Conservation (phyloP, 345 rosid genomes). For the Brassica carinata region DNA sequence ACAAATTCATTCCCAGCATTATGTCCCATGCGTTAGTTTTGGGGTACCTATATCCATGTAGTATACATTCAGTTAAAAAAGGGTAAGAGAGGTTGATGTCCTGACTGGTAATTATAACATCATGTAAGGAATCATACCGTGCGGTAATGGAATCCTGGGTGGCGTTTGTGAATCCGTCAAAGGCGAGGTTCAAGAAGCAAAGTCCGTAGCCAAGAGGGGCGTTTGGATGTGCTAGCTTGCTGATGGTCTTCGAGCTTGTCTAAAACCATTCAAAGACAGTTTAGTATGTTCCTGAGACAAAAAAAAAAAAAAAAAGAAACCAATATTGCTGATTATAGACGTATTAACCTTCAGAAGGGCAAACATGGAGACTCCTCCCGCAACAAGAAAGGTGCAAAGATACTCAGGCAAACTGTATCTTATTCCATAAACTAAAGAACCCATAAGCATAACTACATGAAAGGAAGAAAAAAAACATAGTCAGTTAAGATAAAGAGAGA, state of each 20-base stretch:
- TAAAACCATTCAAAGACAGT: constrained; percentile 36
- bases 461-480: neutral
- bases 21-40: constrained; percentile 96
- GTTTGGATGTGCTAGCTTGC: constrained; percentile 93
- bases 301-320: neutral
- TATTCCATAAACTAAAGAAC: constrained; percentile 87
- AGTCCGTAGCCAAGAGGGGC: constrained; percentile 95
- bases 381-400: constrained; percentile 86
- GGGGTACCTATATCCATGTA: constrained; percentile 51
- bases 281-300: constrained; percentile 8
- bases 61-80: neutral
- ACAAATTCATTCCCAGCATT: constrained; percentile 96
- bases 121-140: constrained; percentile 49
- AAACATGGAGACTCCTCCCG: constrained; percentile 96
- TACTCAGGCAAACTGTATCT: constrained; percentile 84
- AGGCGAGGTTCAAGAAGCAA: constrained; percentile 88
- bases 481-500: constrained; percentile 16
- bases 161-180: constrained; percentile 98
- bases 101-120: neutral
- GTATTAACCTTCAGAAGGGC: constrained; percentile 80
- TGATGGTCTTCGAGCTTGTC: constrained; percentile 95
- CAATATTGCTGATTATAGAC: neutral
- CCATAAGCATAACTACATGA: constrained; percentile 92
- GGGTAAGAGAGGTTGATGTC: neutral
- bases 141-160: constrained; percentile 91